A percentile compares a stretch with the other conserved stretches of the same genome.
These are phyloP conservation scores for Kodamaea fungicola DNA, from an alignment of 1,139 yeast species.

Conservation along the genomic window DNA sequence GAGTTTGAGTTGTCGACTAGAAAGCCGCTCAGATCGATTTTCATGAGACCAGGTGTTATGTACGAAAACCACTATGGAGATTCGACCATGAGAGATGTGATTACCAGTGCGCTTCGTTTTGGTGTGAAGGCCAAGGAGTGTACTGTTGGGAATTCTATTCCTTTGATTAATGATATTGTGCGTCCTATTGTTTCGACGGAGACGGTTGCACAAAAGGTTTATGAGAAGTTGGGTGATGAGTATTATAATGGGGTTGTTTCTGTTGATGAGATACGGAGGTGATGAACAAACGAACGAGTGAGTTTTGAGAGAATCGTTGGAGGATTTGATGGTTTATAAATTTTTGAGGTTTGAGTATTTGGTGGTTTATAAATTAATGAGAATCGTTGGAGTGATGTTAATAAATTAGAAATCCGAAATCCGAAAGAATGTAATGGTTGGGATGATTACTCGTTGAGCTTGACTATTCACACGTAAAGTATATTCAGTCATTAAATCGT, in stretches of 20 bases:
- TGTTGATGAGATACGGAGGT: constrained; percentile 45
- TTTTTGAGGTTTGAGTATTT: too few species aligned
- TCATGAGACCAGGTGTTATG: constrained; percentile 83
- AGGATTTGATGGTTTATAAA: too few species aligned
- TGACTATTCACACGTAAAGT: too few species aligned
- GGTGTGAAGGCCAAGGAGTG: constrained; percentile 44
- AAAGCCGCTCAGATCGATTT: constrained; percentile 51
- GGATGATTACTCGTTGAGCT: too few species aligned
- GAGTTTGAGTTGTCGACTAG: constrained; percentile 53
- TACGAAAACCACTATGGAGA: constrained; percentile 36
- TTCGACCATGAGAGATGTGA: constrained; percentile 25
- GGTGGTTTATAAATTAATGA: too few species aligned
- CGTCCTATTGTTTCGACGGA: constrained; percentile 71
- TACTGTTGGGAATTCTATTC: constrained; percentile 24
- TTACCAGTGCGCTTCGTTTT: constrained; percentile 26
- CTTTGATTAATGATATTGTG: constrained; percentile 42
- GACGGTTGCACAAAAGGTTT: constrained; percentile 58
- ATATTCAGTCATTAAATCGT: too few species aligned
- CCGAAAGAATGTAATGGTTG: too few species aligned
- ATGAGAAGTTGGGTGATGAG: constrained; percentile 51
- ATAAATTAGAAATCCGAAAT: too few species aligned
- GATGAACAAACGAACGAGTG: too few species aligned
- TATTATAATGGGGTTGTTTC: constrained; percentile 55
- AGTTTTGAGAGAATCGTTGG: too few species aligned
- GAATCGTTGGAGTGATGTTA: too few species aligned